These are phyloP conservation scores for Aspergillus sclerotiicarbonarius DNA, from an alignment of 495 filamentous ascomycete genomes.

Conservation along the genomic window DNA sequence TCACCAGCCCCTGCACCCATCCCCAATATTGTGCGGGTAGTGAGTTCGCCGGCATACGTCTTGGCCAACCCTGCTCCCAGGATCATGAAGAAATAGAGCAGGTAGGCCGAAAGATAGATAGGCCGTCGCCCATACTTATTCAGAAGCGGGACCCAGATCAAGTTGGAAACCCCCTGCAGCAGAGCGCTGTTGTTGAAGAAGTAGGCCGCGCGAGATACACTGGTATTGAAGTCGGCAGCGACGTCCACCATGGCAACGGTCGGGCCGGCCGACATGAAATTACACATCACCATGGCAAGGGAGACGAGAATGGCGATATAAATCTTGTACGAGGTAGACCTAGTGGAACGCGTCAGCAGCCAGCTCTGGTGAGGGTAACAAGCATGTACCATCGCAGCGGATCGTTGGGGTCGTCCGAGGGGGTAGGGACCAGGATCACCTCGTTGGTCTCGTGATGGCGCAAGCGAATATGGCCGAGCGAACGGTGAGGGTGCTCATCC, in stretches of 20 bases:
- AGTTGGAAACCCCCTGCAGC: constrained; percentile 50
- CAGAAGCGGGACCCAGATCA: constrained; percentile 53
- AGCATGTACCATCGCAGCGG: constrained; percentile 28
- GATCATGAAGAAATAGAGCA: constrained; percentile 43
- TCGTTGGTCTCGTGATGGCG: not conserved
- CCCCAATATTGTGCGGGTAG: constrained; percentile 47
- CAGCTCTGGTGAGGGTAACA: not conserved
- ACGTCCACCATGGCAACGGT: constrained; percentile 33
- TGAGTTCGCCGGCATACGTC: constrained; percentile 41
- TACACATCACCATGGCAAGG: not conserved
- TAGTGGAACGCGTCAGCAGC: constrained; percentile 9
- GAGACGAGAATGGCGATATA: constrained; percentile 52
- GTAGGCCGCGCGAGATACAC: not conserved
- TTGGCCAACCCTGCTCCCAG: constrained; percentile 34
- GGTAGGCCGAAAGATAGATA: constrained; percentile 35
- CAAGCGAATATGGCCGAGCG: not conserved
- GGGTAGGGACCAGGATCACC: constrained; percentile 22
- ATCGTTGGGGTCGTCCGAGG: constrained; percentile 24
- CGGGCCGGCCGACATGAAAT: constrained; percentile 32
- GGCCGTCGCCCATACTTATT: constrained; percentile 55
- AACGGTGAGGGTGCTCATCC: not conserved
- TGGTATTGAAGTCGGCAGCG: not conserved
- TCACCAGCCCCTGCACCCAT: constrained; percentile 48
- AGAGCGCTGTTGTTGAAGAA: constrained; percentile 30
- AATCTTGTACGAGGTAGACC: constrained; percentile 45